Evolutionary conservation across 139 green algal genomes (phyloP).

Genomic region (Chlorella vulgaris): DNA sequence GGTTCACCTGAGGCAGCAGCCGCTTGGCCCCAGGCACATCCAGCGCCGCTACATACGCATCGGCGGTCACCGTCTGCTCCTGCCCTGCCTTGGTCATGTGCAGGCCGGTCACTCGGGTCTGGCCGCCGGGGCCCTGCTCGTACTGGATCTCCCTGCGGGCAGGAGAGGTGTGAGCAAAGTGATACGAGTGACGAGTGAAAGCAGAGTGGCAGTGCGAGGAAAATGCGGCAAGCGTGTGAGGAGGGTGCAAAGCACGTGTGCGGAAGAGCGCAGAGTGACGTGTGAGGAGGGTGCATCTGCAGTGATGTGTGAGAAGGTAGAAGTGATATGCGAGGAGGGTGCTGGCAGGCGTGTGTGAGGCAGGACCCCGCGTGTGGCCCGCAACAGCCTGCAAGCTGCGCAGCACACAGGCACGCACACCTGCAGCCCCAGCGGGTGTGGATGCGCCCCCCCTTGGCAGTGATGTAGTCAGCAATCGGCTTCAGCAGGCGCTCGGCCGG

Average conservation of each 20-base stretch:
- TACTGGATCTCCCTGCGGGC: conserved; percentile 86
- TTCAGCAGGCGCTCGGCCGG: conserved; percentile 85
- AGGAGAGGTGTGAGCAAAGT: too few species aligned
- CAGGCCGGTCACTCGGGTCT: conserved; percentile 77
- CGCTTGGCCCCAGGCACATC: conserved; percentile 93
- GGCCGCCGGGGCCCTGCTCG: conserved; percentile 65
- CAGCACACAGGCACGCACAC: conserved; percentile 40
- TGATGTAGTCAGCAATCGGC: conserved; percentile 93
- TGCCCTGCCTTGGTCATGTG: conserved; percentile 56
- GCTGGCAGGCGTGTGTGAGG: too few species aligned
- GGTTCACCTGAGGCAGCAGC: conserved; percentile 70
- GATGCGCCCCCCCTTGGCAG: conserved; percentile 79
- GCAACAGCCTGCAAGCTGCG: too few species aligned
- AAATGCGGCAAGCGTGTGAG: too few species aligned
- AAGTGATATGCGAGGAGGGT: too few species aligned
- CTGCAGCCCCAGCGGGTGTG: conserved; percentile 79
- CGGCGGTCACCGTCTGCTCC: conserved; percentile 74
- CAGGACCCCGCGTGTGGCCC: too few species aligned
- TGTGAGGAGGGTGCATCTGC: too few species aligned
- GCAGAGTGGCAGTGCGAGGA: background rate
- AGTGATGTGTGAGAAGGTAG: too few species aligned
- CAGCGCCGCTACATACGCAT: conserved; percentile 93
- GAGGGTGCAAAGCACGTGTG: too few species aligned
- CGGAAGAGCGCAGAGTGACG: too few species aligned
- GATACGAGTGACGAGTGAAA: too few species aligned